Conservation (phyloP, 768 basidiomycete genomes). For the Rhizopogon roseolus region DNA sequence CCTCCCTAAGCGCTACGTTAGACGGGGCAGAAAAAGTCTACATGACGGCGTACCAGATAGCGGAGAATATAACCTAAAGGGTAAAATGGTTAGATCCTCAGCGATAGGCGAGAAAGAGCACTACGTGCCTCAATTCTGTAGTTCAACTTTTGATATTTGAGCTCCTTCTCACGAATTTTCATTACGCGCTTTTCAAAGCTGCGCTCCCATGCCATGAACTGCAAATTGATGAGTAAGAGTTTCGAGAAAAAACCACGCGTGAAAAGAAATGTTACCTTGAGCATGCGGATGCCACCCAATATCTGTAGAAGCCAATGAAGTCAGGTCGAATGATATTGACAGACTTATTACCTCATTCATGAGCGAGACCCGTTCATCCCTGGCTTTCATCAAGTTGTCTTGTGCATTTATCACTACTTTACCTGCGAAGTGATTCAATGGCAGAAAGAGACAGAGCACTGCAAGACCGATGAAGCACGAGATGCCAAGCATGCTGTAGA, state of each 20-base stretch:
- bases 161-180: slow-evolving; percentile 72
- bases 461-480: slow-evolving; percentile 78
- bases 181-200: slow-evolving; percentile 77
- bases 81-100: slow-evolving; percentile 1
- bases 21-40: neutral
- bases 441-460: slow-evolving; percentile 66
- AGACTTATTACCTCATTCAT: slow-evolving; percentile 70
- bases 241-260: neutral
- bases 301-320: slow-evolving; percentile 34
- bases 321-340: neutral
- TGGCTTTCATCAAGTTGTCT: slow-evolving; percentile 86
- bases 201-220: slow-evolving; percentile 96
- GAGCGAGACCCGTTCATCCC: slow-evolving; percentile 83
- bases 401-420: slow-evolving; percentile 75
- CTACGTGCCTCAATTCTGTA: slow-evolving; percentile 82
- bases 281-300: slow-evolving; percentile 85
- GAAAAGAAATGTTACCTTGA: slow-evolving; percentile 44
- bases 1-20: slow-evolving; percentile 25
- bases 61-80: slow-evolving; percentile 16
- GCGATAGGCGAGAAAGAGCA: neutral
- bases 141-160: slow-evolving; percentile 81
- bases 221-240: neutral
- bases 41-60: neutral
- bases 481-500: slow-evolving; percentile 75
- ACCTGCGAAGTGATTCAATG: slow-evolving; percentile 81